A percentile compares a stretch with the other conserved stretches of the same genome.
These are phyloP conservation scores for Boletus subparvulus DNA, from an alignment of 768 basidiomycete genomes.

Conservation along the genomic window DNA sequence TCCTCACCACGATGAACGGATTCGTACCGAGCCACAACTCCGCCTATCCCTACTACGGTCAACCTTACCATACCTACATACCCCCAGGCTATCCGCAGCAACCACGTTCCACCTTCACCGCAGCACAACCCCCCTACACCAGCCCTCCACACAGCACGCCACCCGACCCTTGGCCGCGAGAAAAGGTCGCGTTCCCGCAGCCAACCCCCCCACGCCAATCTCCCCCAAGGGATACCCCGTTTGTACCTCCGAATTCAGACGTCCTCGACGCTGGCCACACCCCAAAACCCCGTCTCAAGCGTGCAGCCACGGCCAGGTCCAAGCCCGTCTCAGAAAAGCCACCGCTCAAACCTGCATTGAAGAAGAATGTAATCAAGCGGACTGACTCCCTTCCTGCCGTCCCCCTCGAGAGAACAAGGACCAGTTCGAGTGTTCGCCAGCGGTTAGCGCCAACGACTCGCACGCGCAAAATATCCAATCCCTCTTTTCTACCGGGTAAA, in stretches of 20 bases:
- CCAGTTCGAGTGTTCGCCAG: conserved; percentile 39
- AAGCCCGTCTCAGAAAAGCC: conserved; percentile 29
- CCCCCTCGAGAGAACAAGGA: conserved; percentile 40
- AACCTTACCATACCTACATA: conserved; percentile 41
- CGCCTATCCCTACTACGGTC: conserved; percentile 47
- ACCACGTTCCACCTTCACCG: conserved; percentile 16
- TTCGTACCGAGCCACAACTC: conserved; percentile 40
- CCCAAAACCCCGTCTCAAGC: conserved; percentile 37
- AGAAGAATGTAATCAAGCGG: conserved; percentile 39
- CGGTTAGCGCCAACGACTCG: conserved; percentile 35
- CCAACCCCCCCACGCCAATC: conserved; percentile 20
- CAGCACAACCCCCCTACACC: conserved; percentile 14
- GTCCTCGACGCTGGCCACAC: conserved; percentile 13
- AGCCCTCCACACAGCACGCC: conserved; percentile 34
- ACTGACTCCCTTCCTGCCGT: conserved; percentile 23
- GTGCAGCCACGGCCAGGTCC: conserved; percentile 32
- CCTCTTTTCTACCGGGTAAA: conserved; percentile 34
- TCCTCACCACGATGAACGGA: conserved; percentile 24
- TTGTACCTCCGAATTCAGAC: conserved; percentile 29
- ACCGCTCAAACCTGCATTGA: conserved; percentile 58
- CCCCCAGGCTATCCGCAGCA: conserved; percentile 31
- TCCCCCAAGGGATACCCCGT: conserved; percentile 19
- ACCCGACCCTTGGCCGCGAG: conserved; percentile 34
- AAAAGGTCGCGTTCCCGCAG: conserved; percentile 34
- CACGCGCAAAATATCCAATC: conserved; percentile 36